These are phyloP conservation scores for Glaciozyma martinii DNA, from an alignment of 768 basidiomycete species.

Conservation along the genomic window DNA sequence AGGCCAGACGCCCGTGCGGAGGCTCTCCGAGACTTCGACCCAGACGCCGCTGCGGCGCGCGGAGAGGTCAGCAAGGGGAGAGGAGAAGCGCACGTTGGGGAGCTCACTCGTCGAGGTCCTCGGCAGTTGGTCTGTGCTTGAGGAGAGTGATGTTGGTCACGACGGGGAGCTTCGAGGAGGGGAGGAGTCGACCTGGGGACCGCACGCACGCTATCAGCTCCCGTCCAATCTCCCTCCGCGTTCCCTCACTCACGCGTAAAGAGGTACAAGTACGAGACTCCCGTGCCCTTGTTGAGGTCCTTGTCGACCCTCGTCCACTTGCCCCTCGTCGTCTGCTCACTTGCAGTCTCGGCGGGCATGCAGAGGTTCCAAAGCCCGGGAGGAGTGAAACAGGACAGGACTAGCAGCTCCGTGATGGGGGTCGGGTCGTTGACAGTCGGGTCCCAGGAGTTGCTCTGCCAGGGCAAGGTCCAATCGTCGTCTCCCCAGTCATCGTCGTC, in stretches of 20 bases:
- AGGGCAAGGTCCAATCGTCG: neutral
- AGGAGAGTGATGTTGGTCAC: conserved; percentile 17
- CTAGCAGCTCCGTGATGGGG: conserved; percentile 22
- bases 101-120: conserved; percentile 46
- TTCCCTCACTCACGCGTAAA: conserved; percentile 5
- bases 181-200: conserved; percentile 1
- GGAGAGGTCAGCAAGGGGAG: neutral
- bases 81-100: too few relatives aligned
- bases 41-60: conserved; percentile 11
- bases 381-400: conserved; percentile 30
- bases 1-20: conserved; percentile 58
- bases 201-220: too few relatives aligned
- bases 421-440: conserved; percentile 4
- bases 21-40: conserved; percentile 63
- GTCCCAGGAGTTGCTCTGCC: neutral
- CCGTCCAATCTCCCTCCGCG: too few relatives aligned
- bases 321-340: conserved; percentile 39
- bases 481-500: neutral
- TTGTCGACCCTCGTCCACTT: conserved; percentile 83
- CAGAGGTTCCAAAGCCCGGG: conserved; percentile 26
- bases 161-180: conserved; percentile 9
- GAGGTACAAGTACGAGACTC: conserved; percentile 55
- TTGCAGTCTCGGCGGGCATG: too few relatives aligned
- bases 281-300: conserved; percentile 61
- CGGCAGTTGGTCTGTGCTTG: conserved; percentile 66